Evolutionary conservation across 2,329 filamentous ascomycete species (phyloP).

Genomic region (Penicillium sp.): DNA sequence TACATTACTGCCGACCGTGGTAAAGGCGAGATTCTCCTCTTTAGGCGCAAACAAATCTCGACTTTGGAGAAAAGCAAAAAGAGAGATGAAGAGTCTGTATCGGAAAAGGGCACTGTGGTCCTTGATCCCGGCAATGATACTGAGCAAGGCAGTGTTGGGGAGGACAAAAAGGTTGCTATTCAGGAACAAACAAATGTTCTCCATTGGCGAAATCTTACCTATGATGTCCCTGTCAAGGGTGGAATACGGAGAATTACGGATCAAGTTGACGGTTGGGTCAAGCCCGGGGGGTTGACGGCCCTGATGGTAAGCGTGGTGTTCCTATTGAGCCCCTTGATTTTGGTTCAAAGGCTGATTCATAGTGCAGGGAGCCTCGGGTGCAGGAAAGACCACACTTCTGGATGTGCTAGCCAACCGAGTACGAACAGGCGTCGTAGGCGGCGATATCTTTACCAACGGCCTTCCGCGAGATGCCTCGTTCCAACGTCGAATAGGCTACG

Average conservation of each 20-base stretch:
- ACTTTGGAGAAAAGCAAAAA: background rate
- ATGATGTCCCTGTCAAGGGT: conserved; percentile 73
- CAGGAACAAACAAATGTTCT: conserved; percentile 58
- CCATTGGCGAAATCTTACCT: conserved; percentile 78
- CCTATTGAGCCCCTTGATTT: background rate
- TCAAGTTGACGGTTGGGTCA: conserved; percentile 84
- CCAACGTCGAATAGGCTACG: conserved; percentile 29
- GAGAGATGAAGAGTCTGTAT: background rate
- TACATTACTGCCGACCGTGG: background rate
- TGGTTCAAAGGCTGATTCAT: background rate
- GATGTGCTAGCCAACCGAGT: conserved; percentile 77
- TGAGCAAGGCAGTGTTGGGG: background rate
- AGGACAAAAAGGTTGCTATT: background rate
- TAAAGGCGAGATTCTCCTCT: background rate
- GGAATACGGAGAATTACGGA: conserved; percentile 72
- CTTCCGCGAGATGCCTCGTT: conserved; percentile 59
- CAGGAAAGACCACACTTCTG: conserved; percentile 84
- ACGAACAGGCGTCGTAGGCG: conserved; percentile 76
- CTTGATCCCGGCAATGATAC: background rate
- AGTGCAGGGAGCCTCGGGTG: conserved; percentile 68
- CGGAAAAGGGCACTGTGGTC: background rate
- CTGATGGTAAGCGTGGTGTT: conserved; percentile 58
- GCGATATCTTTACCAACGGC: conserved; percentile 77
- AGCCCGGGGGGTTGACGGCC: conserved; percentile 75
- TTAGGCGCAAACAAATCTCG: background rate